Conservation (phyloP, 2,329 filamentous ascomycete genomes). For the Xylaria polymorpha region DNA sequence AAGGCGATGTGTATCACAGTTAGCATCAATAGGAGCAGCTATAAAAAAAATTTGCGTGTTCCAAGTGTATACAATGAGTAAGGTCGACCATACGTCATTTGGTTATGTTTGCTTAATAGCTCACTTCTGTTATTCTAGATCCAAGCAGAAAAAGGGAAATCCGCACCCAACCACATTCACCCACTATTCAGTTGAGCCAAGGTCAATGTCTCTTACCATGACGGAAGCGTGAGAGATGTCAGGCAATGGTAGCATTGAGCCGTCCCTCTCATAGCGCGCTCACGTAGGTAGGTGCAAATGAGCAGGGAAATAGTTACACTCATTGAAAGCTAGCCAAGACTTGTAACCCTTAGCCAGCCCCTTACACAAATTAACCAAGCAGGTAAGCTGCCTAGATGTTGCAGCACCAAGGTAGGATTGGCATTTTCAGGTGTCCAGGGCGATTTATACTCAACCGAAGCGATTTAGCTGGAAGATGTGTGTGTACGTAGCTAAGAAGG, state of each 20-base stretch:
- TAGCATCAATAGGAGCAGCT: too few species aligned
- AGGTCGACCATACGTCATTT: not conserved
- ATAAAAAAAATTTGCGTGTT: not conserved
- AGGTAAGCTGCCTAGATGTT: not conserved
- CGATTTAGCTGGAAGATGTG: not conserved
- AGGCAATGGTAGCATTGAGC: not conserved
- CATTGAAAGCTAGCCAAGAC: conserved; percentile 5
- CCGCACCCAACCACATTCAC: not conserved
- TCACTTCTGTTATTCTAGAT: not conserved
- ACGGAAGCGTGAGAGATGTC: conserved; percentile 1
- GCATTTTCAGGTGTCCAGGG: not conserved
- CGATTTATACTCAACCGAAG: conserved; percentile 6
- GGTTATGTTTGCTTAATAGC: not conserved
- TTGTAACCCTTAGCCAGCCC: not conserved
- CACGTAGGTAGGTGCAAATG: not conserved
- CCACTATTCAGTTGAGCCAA: not conserved
- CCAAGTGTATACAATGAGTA: not conserved
- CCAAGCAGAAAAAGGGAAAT: not conserved
- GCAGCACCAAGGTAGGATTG: conserved; percentile 16
- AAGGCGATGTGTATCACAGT: not conserved
- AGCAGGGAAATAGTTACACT: not conserved
- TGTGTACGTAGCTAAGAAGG: not conserved
- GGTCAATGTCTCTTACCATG: not conserved
- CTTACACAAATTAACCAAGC: not conserved
- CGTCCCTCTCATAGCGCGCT: not conserved